Base-by-base conservation (phyloP, 345 rosid species). In the Eucalyptus urophylla region DNA sequence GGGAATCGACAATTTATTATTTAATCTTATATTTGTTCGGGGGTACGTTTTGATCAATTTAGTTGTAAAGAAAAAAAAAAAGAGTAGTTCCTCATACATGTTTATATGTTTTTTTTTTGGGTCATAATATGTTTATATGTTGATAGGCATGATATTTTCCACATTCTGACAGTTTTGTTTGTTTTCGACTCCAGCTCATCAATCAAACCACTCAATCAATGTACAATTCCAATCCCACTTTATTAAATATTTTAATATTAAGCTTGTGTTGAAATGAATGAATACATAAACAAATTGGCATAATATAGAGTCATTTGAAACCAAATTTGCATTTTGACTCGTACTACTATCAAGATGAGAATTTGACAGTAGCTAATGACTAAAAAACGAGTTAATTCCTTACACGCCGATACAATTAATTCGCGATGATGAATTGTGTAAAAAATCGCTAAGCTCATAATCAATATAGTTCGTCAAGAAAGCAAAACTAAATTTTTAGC, bases 261-360 rank as follows among this genome's bases (percentile, higher is more conserved):
- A 0, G 1, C 1, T 5, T 0, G 5, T 11, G 45, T 37, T 10
- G 1, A 11, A 72, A 19, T 11, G 2, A 72, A 72, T 6, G 0
- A 72, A 37, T 21, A 72, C 5, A 33, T 3, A 72, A 2, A 19
- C 0, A 31, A 0, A 8, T 22, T 4, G 14, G 3, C 3, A 17
- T 44, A 33, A 9, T 2, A 33, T 3, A 3, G 0, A 33, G 8
- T 19, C 22, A 3, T 72, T 37, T 2, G 2, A 0, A 72, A 19
- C 0, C 5, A 11, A 33, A 19, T 37, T 21, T 0, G 0, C 5
- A 37, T 19, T 37, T 72, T 37, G 8, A 21, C 27, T 37, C 8
- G 1, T 72, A 3, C 22, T 37, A 9, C 1, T 11, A 37, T 40
- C 27, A 21, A 76, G 8, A 37, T 37, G 25, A 37, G 15, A 33